Evolutionary conservation across 2,329 filamentous ascomycete genomes (phyloP), one percentile per base, ranked within the genome.

Genomic region (Dactylonectria estremocensis): DNA sequence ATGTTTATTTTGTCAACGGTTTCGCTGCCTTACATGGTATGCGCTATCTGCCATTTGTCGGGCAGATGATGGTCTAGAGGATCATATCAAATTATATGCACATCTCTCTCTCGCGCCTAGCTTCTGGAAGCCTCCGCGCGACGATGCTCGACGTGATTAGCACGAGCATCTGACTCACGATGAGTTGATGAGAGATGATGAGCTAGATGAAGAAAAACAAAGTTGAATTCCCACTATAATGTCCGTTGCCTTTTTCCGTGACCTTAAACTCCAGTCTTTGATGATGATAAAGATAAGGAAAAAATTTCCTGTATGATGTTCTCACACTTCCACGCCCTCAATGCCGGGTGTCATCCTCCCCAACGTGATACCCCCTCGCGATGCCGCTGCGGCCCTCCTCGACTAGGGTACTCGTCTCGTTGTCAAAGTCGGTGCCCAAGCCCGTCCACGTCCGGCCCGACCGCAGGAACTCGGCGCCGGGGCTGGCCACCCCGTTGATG

Each of bases 371-470:
- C 0, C 95, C 96, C 75, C 93, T 90, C 37, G 96, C 96, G 64
- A 98, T 90, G 16, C 96, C 96, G 71, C 91, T 92, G 71, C 94
- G 89, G 1, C 96, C 96, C 81, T 98, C 91, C 77, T 97, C 94
- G 64, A 99, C 88, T 18, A 89, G 79, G 1, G 92, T 91, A 63
- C 92, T 84, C n/a, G 84, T 82, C 60, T 89, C 86, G 14, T 83
- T 83, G n/a, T 82, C 71, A 75, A 95, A 97, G 78, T 99, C 96
- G 69, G 90, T 97, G 0, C 96, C 96, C 24, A 99, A 82, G 0
- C 96, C 96, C 77, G 92, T 92, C 96, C 96, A 99, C 4, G 94
- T 97, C 64, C 96, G 85, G 75, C 95, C 89, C 3, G 92, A 93
- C 35, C 92, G 89, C 69, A 99, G 83, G 74, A 89, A 98, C 79